Percentiles rank a stretch among this genome's conserved stretches.
These are phyloP conservation scores for Talaromyces islandicus DNA, from an alignment of 2,329 filamentous ascomycete species.

Conservation along the genomic window DNA sequence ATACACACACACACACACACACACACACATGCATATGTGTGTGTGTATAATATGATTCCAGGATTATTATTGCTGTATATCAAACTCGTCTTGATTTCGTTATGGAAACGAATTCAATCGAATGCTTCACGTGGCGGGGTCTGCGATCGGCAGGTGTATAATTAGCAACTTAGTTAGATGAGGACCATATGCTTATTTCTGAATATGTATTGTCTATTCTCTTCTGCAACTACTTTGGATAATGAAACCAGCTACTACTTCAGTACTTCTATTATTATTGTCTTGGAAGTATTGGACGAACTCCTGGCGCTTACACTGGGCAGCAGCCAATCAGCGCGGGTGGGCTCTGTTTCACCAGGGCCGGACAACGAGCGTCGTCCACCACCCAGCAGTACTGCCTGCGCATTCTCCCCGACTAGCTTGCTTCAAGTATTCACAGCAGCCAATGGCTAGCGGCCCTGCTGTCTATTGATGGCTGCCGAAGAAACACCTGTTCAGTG, in stretches of 20 bases:
- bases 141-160: neutral
- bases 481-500: neutral
- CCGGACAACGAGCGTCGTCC: neutral
- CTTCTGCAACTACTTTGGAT: neutral
- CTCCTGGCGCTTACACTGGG: constrained; percentile 3
- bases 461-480: neutral
- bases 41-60: too few species aligned
- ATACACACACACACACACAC: too few species aligned
- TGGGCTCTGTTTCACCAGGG: constrained; percentile 6
- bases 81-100: too few species aligned
- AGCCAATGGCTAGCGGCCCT: neutral
- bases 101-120: neutral
- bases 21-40: too few species aligned
- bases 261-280: neutral
- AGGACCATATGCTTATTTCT: neutral
- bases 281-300: neutral
- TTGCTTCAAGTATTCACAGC: neutral
- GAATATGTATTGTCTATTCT: neutral
- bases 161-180: neutral
- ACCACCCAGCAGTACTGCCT: too few species aligned
- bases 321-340: neutral
- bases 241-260: too few species aligned
- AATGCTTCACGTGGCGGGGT: neutral
- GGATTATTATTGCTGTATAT: too few species aligned
- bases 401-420: neutral